Conservation (phyloP, 2,329 filamentous ascomycete genomes). For the Fusarium drepaniforme region DNA sequence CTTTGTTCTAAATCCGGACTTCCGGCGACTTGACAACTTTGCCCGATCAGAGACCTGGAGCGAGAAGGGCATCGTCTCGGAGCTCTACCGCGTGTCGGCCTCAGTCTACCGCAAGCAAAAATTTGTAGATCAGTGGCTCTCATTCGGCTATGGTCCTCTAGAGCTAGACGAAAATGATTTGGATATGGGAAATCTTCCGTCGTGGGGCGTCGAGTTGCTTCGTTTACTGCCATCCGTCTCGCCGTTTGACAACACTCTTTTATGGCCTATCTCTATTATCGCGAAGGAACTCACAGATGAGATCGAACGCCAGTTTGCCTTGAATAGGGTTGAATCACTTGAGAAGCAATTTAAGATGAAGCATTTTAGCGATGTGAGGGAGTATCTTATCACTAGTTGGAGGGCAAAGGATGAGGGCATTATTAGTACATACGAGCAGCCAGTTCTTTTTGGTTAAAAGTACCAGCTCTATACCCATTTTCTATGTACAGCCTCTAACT, state of each 20-base stretch:
- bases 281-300: slow-evolving; percentile 19
- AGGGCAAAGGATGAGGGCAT: slow-evolving; percentile 7
- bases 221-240: slow-evolving; percentile 7
- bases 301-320: slow-evolving; percentile 7
- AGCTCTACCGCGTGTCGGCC: slow-evolving; percentile 34
- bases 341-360: slow-evolving; percentile 30
- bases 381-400: slow-evolving; percentile 20
- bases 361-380: slow-evolving; percentile 19
- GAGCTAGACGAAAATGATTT: background rate
- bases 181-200: slow-evolving; percentile 27
- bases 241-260: slow-evolving; percentile 20
- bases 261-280: slow-evolving; percentile 33
- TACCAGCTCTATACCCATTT: background rate
- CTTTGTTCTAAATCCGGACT: slow-evolving; percentile 1
- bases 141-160: background rate
- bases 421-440: background rate
- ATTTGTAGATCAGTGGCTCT: background rate
- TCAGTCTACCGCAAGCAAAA: slow-evolving; percentile 26
- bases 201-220: slow-evolving; percentile 24
- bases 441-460: slow-evolving; percentile 9
- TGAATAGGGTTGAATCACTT: slow-evolving; percentile 7
- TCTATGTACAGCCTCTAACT: too few species aligned
- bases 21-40: slow-evolving; percentile 5
- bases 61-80: slow-evolving; percentile 16
- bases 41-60: background rate